Evolutionary conservation across 1,284 basidiomycete species (phyloP).

Genomic region (Agroathelia rolfsii): DNA sequence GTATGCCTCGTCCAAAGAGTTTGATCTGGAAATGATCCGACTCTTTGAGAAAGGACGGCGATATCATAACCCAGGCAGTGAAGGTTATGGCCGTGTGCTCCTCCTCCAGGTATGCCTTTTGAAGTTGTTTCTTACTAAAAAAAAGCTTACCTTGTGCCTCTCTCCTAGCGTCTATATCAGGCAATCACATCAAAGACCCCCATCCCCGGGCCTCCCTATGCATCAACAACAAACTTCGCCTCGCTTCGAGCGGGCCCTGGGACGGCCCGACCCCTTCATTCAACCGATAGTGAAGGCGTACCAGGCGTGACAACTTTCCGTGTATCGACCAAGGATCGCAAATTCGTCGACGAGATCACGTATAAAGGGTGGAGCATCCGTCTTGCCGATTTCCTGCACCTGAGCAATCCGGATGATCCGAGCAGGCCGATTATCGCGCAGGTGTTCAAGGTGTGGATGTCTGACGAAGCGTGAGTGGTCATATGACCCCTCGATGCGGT

Average conservation of each 20-base stretch:
- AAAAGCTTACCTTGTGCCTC: constrained; percentile 16
- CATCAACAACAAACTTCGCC: constrained; percentile 59
- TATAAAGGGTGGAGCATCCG: constrained; percentile 78
- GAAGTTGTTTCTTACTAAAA: constrained; percentile 11
- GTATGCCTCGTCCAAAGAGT: constrained; percentile 62
- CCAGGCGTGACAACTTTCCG: constrained; percentile 67
- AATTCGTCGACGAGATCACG: constrained; percentile 67
- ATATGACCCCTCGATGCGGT: too few relatives aligned
- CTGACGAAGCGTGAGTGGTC: constrained; percentile 48
- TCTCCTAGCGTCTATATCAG: constrained; percentile 66
- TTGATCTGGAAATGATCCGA: constrained; percentile 77
- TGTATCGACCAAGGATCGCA: constrained; percentile 64
- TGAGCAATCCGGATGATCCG: constrained; percentile 87
- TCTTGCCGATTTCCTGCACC: constrained; percentile 85
- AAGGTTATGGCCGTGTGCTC: constrained; percentile 69
- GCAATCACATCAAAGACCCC: constrained; percentile 54
- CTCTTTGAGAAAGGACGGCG: constrained; percentile 82
- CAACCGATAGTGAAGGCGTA: constrained; percentile 40
- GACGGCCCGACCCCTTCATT: constrained; percentile 53
- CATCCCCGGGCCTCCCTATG: constrained; percentile 45
- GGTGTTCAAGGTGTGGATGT: constrained; percentile 78
- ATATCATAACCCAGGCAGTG: constrained; percentile 56
- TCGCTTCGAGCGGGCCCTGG: constrained; percentile 75
- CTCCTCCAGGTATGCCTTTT: constrained; percentile 62
- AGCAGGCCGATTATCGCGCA: constrained; percentile 85